These are phyloP conservation scores for Candida hispaniensis DNA, from an alignment of 805 yeast genomes.

Conservation along the genomic window DNA sequence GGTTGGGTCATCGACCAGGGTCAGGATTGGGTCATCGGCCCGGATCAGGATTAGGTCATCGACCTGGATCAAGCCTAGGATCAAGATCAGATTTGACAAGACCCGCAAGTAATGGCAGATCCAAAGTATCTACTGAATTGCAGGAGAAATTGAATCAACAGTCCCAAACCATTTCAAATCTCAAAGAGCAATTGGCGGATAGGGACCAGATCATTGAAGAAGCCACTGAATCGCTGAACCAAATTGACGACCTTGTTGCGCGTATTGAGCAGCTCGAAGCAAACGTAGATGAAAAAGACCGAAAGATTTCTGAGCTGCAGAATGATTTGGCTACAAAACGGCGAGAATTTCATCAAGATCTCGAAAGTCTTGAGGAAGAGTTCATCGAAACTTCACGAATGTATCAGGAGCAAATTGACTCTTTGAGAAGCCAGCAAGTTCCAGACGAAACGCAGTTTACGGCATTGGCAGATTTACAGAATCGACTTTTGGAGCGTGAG, in stretches of 20 bases:
- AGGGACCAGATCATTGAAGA: constrained; percentile 13
- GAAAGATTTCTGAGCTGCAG: constrained; percentile 23
- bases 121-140: neutral
- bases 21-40: too few species aligned
- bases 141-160: constrained; percentile 4
- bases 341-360: constrained; percentile 27
- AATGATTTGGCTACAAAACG: constrained; percentile 26
- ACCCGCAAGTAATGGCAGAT: too few species aligned
- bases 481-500: constrained; percentile 23
- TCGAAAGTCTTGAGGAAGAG: constrained; percentile 24
- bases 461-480: constrained; percentile 10
- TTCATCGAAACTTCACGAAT: constrained; percentile 20
- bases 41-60: too few species aligned
- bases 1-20: too few species aligned
- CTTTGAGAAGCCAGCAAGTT: constrained; percentile 19
- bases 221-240: constrained; percentile 7
- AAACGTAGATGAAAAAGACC: constrained; percentile 23
- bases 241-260: constrained; percentile 9
- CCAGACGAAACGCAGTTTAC: constrained; percentile 19
- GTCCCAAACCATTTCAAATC: constrained; percentile 1
- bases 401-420: constrained; percentile 21
- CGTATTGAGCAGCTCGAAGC: constrained; percentile 11
- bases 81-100: too few species aligned
- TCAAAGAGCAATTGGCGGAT: constrained; percentile 3
- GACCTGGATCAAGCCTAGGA: too few species aligned